A percentile compares a stretch with the other conserved stretches of the same genome.
These are phyloP conservation scores for Panicum virgatum DNA, from an alignment of 202 grass and related monocot genomes.

Conservation along the genomic window DNA sequence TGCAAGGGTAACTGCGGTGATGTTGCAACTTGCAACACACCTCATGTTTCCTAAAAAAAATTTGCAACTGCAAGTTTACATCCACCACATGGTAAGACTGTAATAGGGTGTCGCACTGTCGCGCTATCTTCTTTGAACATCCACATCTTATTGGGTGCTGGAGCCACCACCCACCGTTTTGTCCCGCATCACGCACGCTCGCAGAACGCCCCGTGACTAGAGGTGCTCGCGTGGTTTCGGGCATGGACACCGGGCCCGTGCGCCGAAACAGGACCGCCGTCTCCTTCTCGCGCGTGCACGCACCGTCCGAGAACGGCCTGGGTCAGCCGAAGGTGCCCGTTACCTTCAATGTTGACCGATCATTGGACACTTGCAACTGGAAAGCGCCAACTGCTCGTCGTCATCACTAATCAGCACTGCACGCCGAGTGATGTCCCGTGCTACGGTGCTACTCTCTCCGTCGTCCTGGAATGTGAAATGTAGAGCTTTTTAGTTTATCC, in stretches of 20 bases:
- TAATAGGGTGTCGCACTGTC: background rate
- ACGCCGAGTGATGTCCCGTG: background rate
- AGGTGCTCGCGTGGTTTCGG: background rate
- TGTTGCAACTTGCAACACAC: background rate
- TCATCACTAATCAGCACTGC: background rate
- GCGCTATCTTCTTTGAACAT: constrained; percentile 9
- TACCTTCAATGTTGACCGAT: background rate
- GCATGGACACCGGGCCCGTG: constrained; percentile 16
- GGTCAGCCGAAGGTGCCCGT: background rate
- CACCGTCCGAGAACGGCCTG: background rate
- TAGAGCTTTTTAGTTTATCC: no score
- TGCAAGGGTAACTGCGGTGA: background rate
- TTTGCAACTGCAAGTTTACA: background rate
- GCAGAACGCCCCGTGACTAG: constrained; percentile 20
- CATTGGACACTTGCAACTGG: background rate
- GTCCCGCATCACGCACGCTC: constrained; percentile 54
- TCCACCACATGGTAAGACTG: background rate
- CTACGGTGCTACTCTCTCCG: background rate
- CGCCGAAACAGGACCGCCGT: background rate
- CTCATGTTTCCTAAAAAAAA: no score
- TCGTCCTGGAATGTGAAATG: no score
- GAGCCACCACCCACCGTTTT: constrained; percentile 41
- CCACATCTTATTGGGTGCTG: background rate
- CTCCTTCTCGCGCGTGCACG: background rate
- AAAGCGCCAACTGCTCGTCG: background rate